These are phyloP conservation scores for Euphorbia tirucalli DNA, from an alignment of 345 rosid genomes.

Conservation along the genomic window DNA sequence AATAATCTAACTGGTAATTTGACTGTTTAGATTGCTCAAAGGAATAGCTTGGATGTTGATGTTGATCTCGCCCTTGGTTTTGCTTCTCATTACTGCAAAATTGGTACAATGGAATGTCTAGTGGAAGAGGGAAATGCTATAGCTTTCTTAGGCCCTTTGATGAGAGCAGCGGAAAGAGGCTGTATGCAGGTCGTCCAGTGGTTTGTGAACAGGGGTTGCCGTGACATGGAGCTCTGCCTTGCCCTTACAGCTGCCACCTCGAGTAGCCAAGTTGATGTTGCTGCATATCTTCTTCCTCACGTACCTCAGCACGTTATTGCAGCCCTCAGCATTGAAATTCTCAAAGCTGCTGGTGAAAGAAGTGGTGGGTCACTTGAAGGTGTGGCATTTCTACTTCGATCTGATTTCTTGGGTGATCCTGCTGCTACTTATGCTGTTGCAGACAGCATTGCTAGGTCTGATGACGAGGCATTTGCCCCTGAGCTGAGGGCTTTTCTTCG, in stretches of 20 bases:
- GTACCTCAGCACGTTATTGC: conserved; percentile 86
- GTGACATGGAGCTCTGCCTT: conserved; percentile 93
- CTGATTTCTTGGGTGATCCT: conserved; percentile 83
- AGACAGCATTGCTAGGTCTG: conserved; percentile 82
- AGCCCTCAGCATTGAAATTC: conserved; percentile 88
- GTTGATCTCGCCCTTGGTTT: conserved; percentile 90
- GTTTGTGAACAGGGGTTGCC: conserved; percentile 86
- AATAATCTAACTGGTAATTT: conserved; percentile 10
- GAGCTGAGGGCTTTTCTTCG: conserved; percentile 65
- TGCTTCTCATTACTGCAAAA: conserved; percentile 89
- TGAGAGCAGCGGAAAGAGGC: conserved; percentile 98
- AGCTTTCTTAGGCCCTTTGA: conserved; percentile 85
- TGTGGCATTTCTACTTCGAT: conserved; percentile 81
- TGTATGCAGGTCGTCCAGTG: conserved; percentile 93
- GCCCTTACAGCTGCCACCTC: conserved; percentile 97
- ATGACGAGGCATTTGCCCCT: conserved; percentile 73
- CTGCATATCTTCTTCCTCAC: conserved; percentile 83
- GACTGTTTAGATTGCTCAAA: conserved; percentile 72
- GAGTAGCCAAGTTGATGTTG: conserved; percentile 78
- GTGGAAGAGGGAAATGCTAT: conserved; percentile 97
- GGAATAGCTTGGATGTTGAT: conserved; percentile 98
- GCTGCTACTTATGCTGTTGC: conserved; percentile 81
- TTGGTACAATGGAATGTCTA: conserved; percentile 93
- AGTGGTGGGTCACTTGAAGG: conserved; percentile 89
- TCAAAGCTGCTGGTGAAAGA: conserved; percentile 93